These are phyloP conservation scores for Diaporthe aspalathi DNA, from an alignment of 2,329 filamentous ascomycete genomes.

Conservation along the genomic window DNA sequence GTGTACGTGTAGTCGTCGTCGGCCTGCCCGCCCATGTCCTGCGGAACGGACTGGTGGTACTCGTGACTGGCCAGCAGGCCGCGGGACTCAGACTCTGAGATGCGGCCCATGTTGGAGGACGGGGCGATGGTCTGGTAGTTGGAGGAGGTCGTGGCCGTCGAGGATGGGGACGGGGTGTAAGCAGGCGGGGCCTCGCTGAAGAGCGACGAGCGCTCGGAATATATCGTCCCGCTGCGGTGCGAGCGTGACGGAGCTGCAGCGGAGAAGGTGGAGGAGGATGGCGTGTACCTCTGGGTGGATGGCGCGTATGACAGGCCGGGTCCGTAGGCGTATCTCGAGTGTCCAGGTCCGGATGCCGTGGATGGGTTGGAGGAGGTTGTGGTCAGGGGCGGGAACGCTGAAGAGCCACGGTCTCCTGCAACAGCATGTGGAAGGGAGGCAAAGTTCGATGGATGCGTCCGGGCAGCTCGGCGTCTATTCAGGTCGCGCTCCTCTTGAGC, in stretches of 20 bases:
- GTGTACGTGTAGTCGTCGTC: conserved; percentile 30
- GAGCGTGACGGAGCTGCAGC: conserved; percentile 41
- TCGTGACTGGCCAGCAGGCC: conserved; percentile 52
- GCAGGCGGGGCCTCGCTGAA: conserved; percentile 60
- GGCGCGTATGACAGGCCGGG: conserved; percentile 24
- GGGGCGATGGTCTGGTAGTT: conserved; percentile 59
- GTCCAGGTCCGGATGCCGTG: conserved; percentile 10
- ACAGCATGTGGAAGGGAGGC: conserved; percentile 6
- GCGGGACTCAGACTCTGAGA: conserved; percentile 52
- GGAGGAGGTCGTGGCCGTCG: conserved; percentile 44
- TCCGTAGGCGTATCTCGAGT: conserved; percentile 29
- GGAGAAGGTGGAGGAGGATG: conserved; percentile 39
- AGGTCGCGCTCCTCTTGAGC: conserved; percentile 54
- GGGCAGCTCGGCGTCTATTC: conserved; percentile 33
- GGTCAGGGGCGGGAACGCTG: neutral
- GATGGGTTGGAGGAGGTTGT: neutral
- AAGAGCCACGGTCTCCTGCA: neutral
- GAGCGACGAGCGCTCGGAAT: conserved; percentile 46
- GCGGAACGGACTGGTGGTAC: conserved; percentile 30
- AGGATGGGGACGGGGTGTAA: conserved; percentile 57
- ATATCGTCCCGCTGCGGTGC: conserved; percentile 46
- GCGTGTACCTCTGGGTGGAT: conserved; percentile 31
- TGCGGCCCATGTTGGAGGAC: conserved; percentile 53
- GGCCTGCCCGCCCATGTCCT: conserved; percentile 51
- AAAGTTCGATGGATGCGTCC: conserved; percentile 4